Percentiles rank a stretch among this genome's conserved stretches.
phyloP scores from a whole-genome alignment of 495 filamentous ascomycete genomes.

The Talaromyces stipitatus region DNA sequence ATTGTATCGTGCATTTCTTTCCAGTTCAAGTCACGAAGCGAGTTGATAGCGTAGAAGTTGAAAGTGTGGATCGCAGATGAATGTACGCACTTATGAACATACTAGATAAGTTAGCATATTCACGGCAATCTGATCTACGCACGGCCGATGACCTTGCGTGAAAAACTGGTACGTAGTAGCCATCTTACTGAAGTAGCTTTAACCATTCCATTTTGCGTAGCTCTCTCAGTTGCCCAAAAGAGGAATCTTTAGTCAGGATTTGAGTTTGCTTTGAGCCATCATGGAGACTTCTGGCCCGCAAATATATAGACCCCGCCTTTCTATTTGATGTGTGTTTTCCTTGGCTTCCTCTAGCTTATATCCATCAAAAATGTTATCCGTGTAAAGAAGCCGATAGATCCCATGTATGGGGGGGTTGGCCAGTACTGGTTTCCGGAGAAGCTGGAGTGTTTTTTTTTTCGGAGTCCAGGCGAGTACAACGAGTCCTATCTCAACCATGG shows the following conservation, averaged over 20 bases:
- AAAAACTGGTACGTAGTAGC: background rate
- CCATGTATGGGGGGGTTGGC: background rate
- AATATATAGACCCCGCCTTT: background rate
- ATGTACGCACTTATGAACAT: too few species aligned
- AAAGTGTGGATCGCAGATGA: background rate
- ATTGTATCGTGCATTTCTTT: background rate
- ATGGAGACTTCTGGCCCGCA: background rate
- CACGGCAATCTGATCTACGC: background rate
- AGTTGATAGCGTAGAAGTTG: background rate
- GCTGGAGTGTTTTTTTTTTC: background rate
- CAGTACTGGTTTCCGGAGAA: background rate
- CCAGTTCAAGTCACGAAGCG: background rate
- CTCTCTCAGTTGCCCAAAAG: background rate
- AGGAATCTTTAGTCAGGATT: background rate
- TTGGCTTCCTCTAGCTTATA: background rate
- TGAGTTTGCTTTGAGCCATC: background rate
- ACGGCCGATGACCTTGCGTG: background rate
- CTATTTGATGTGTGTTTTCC: background rate
- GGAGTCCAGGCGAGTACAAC: background rate
- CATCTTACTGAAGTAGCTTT: background rate
- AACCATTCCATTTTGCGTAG: background rate
- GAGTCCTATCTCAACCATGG: background rate
- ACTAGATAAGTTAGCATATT: background rate
- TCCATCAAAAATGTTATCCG: background rate
- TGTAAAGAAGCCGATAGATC: background rate